A percentile compares a stretch with the other conserved stretches of the same genome.
Conservation (phyloP, 352 stramenopile species). For the Pythium folliculosum region DNA sequence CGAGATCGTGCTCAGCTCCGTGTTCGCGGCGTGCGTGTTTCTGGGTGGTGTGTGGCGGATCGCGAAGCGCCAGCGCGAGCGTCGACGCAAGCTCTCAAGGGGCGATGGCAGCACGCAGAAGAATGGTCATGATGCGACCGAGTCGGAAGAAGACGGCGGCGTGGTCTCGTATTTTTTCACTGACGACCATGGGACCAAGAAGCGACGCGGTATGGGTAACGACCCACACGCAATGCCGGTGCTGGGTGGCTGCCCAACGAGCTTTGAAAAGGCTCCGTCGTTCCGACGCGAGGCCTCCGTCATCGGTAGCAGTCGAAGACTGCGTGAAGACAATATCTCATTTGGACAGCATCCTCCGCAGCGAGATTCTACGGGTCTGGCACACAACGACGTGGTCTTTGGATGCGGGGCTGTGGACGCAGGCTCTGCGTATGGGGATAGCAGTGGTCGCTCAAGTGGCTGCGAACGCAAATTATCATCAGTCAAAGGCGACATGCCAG, state of each 20-base stretch:
- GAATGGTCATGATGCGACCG: neutral
- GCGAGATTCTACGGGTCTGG: neutral
- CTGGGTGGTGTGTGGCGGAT: slow-evolving; percentile 18
- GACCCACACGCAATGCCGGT: slow-evolving; percentile 19
- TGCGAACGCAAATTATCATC: slow-evolving; percentile 1
- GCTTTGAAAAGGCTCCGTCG: slow-evolving; percentile 19
- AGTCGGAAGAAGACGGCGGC: slow-evolving; percentile 16
- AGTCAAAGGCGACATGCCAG: neutral
- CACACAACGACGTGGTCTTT: neutral
- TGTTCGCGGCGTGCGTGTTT: slow-evolving; percentile 4
- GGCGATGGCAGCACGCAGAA: neutral
- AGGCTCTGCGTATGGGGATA: slow-evolving; percentile 2
- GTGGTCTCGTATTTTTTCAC: slow-evolving; percentile 29
- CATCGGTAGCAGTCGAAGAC: neutral
- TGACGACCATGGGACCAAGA: slow-evolving; percentile 11
- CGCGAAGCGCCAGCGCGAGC: slow-evolving; percentile 6
- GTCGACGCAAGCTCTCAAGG: neutral
- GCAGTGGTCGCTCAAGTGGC: slow-evolving; percentile 1
- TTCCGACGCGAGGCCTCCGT: neutral
- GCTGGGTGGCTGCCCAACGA: slow-evolving; percentile 9
- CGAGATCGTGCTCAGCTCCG: slow-evolving; percentile 16
- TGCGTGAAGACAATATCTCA: neutral
- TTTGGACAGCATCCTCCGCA: slow-evolving; percentile 5
- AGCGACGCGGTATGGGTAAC: slow-evolving; percentile 15
- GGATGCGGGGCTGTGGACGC: slow-evolving; percentile 17